These are phyloP conservation scores for Penicillium frequentans DNA, from an alignment of 2,329 filamentous ascomycete genomes.

Conservation along the genomic window DNA sequence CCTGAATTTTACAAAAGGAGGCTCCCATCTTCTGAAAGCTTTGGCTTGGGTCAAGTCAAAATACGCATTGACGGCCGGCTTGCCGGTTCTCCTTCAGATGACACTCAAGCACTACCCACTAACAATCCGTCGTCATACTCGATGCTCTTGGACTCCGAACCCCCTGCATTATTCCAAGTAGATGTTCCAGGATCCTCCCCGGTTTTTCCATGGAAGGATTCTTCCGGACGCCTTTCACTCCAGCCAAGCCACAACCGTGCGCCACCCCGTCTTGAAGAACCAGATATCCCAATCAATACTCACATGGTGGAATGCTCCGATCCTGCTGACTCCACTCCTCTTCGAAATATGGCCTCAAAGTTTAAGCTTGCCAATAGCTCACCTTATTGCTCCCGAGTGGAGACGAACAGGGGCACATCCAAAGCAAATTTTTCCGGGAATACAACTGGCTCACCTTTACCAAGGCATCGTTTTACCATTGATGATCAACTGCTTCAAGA, in stretches of 20 bases:
- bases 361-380: background rate
- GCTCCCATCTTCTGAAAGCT: constrained; percentile 3
- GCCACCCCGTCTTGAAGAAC: background rate
- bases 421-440: background rate
- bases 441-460: background rate
- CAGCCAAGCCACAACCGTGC: background rate
- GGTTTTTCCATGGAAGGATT: background rate
- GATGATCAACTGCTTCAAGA: constrained; percentile 30
- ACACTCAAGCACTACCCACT: background rate
- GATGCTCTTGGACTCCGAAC: constrained; percentile 33
- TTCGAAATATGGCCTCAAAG: background rate
- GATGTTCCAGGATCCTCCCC: background rate
- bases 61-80: constrained; percentile 25
- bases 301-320: background rate
- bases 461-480: constrained; percentile 20
- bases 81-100: constrained; percentile 4
- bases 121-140: constrained; percentile 30
- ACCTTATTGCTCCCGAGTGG: background rate
- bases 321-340: background rate
- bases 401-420: background rate
- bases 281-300: background rate
- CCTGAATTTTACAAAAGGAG: background rate
- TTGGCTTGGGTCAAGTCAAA: constrained; percentile 17
- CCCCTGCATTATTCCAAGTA: background rate
- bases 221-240: background rate